Conservation (phyloP, 352 stramenopile species). For the Phytophthora agathidicida region DNA sequence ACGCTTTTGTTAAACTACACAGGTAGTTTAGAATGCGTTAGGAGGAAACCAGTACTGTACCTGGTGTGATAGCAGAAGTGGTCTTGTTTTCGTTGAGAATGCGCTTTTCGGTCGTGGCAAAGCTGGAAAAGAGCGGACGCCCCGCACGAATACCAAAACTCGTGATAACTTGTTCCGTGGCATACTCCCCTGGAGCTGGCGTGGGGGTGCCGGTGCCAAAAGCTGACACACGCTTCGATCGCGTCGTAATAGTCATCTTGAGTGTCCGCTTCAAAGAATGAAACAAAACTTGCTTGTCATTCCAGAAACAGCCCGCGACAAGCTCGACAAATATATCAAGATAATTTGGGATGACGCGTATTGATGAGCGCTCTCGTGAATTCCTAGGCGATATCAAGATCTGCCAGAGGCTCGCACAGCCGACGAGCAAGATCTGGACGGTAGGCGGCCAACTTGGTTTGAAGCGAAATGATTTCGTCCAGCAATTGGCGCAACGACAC, state of each 20-base stretch:
- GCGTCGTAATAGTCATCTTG: constrained; percentile 80
- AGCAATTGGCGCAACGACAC: constrained; percentile 59
- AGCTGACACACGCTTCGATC: constrained; percentile 72
- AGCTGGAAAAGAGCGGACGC: constrained; percentile 65
- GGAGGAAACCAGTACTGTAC: constrained; percentile 10
- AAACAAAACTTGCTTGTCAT: background rate
- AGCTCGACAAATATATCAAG: constrained; percentile 6
- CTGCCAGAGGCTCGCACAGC: constrained; percentile 46
- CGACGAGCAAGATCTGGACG: constrained; percentile 61
- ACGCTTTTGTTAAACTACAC: background rate
- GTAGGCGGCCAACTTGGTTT: constrained; percentile 54
- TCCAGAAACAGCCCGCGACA: constrained; percentile 19
- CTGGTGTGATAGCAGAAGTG: constrained; percentile 77
- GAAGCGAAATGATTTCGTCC: constrained; percentile 48
- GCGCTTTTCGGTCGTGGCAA: constrained; percentile 72
- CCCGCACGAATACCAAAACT: constrained; percentile 47
- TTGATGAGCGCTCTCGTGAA: background rate
- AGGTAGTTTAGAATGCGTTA: background rate
- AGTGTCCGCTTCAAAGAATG: constrained; percentile 6
- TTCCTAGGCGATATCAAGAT: constrained; percentile 32
- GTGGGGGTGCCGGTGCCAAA: constrained; percentile 52
- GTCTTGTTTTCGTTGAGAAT: constrained; percentile 83
- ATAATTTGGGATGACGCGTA: constrained; percentile 20
- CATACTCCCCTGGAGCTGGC: constrained; percentile 66
- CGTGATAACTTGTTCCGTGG: constrained; percentile 49